Percentiles rank a stretch among this genome's conserved stretches.
Conservation (phyloP, 2,329 filamentous ascomycete species). For the Fusarium nelsonii region DNA sequence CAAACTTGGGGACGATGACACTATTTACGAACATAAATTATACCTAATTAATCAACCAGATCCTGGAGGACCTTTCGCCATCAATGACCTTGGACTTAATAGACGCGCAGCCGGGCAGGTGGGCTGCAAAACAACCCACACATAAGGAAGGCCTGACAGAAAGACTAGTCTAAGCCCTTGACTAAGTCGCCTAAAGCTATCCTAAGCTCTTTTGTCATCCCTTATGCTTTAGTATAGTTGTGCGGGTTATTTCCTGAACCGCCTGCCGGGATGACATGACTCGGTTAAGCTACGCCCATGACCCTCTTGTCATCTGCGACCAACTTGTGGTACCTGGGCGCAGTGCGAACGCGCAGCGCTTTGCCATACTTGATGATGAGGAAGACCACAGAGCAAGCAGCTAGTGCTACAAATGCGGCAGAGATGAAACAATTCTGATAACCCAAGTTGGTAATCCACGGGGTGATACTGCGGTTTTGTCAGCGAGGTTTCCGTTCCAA, state of each 20-base stretch:
- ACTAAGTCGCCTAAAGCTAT: no score
- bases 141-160: no score
- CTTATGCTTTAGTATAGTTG: no score
- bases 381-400: slow-evolving; percentile 56
- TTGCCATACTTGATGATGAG: slow-evolving; percentile 63
- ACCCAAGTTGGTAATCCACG: slow-evolving; percentile 58
- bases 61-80: not conserved
- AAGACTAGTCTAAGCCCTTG: no score
- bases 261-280: no score
- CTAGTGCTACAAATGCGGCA: slow-evolving; percentile 56
- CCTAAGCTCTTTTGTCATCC: no score
- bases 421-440: slow-evolving; percentile 59
- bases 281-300: not conserved
- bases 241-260: no score
- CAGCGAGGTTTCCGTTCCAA: not conserved
- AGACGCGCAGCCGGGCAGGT: no score
- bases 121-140: no score
- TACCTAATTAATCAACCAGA: not conserved
- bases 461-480: slow-evolving; percentile 57
- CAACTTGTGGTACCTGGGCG: slow-evolving; percentile 30
- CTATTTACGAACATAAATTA: slow-evolving; percentile 18
- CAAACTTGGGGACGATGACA: not conserved
- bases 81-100: no score
- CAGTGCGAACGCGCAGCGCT: slow-evolving; percentile 38
- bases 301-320: slow-evolving; percentile 21